phyloP scores from a whole-genome alignment of 2,329 filamentous ascomycete genomes.

The Neobulgaria alba region DNA sequence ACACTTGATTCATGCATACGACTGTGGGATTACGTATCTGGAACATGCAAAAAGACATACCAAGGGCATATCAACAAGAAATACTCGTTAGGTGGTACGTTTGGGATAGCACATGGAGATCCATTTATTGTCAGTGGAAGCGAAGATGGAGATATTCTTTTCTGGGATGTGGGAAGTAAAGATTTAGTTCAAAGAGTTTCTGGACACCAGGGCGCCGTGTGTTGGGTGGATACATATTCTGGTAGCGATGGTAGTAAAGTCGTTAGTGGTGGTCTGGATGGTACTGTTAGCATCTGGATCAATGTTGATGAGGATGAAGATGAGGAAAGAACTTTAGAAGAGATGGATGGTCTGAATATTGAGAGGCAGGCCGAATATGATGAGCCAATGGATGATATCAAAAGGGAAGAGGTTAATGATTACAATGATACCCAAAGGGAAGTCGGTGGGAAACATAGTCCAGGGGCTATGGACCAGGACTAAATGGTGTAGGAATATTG shows the following conservation, averaged over 20 bases:
- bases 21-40: slow-evolving; percentile 91
- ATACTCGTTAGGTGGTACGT: slow-evolving; percentile 78
- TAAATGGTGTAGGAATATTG: too few species aligned
- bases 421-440: background rate
- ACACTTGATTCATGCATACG: slow-evolving; percentile 85
- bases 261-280: slow-evolving; percentile 55
- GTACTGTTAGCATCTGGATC: slow-evolving; percentile 53
- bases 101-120: slow-evolving; percentile 55
- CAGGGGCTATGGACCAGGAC: background rate
- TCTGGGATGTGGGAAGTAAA: slow-evolving; percentile 90
- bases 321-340: slow-evolving; percentile 12
- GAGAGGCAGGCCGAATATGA: slow-evolving; percentile 8
- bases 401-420: background rate
- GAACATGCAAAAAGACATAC: slow-evolving; percentile 91
- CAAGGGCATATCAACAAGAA: slow-evolving; percentile 81
- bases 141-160: slow-evolving; percentile 74
- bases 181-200: slow-evolving; percentile 62
- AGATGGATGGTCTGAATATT: slow-evolving; percentile 12
- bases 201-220: slow-evolving; percentile 50
- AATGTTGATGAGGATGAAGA: slow-evolving; percentile 30
- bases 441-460: background rate
- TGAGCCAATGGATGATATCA: background rate
- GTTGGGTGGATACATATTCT: slow-evolving; percentile 55
- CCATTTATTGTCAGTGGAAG: slow-evolving; percentile 72
- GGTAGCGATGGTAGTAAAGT: slow-evolving; percentile 40